A percentile compares a stretch with the other conserved stretches of the same genome.
Evolutionary conservation across 768 basidiomycete genomes (phyloP).

Genomic region (Rhodotorula toruloides): DNA sequence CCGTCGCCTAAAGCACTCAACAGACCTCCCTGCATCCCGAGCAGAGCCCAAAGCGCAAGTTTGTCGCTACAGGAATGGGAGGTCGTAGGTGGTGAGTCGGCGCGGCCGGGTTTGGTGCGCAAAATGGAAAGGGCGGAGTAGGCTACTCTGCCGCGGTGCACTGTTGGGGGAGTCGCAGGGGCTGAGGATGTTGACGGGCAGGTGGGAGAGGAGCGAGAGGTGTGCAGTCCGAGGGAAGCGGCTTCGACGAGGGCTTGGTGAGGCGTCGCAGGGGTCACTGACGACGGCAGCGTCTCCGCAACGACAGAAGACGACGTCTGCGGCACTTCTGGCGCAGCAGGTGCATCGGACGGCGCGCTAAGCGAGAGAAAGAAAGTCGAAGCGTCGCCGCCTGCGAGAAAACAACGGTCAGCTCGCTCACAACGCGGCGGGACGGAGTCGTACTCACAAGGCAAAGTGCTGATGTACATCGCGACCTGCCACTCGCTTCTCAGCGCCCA

Average conservation of each 20-base stretch:
- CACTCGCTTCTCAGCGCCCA: conserved; percentile 54
- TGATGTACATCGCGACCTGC: conserved; percentile 67
- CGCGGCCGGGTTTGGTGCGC: conserved; percentile 85
- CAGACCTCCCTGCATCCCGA: conserved; percentile 82
- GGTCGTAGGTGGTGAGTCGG: conserved; percentile 73
- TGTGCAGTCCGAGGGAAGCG: conserved; percentile 14
- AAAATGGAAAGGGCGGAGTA: conserved; percentile 69
- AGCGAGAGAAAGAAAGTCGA: conserved; percentile 38
- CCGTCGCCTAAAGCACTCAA: conserved; percentile 55
- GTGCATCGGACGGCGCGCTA: not conserved
- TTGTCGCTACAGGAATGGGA: conserved; percentile 96
- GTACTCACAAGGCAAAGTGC: conserved; percentile 58
- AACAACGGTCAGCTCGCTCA: conserved; percentile 42
- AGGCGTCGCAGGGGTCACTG: no score
- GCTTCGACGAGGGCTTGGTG: not conserved
- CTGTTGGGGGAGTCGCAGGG: not conserved
- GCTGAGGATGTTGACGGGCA: not conserved
- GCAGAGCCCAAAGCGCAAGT: conserved; percentile 74
- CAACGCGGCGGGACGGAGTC: conserved; percentile 4
- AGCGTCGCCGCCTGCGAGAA: conserved; percentile 40
- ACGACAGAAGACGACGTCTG: not conserved
- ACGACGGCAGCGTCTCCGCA: no score
- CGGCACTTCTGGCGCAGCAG: not conserved
- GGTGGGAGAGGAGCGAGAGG: not conserved
- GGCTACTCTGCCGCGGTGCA: conserved; percentile 65